Percentiles rank a stretch among this genome's conserved stretches.
phyloP scores from a whole-genome alignment of 768 basidiomycete genomes.

The Mycena rosella region DNA sequence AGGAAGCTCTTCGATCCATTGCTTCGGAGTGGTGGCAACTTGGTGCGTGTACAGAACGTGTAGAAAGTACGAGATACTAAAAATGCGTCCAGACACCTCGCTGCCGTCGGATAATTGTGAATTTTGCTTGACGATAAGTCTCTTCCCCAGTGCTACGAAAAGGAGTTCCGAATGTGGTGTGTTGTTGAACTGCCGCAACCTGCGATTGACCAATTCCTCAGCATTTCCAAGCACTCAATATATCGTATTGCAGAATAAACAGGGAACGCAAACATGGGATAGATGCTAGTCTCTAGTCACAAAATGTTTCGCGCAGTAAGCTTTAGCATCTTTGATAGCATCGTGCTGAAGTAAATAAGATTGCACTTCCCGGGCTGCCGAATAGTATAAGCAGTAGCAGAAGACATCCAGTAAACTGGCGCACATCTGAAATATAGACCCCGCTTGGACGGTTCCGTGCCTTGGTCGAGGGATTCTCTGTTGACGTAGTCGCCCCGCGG shows the following conservation, averaged over 20 bases:
- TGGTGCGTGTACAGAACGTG: background rate
- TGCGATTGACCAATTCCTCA: too few species aligned
- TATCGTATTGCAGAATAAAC: background rate
- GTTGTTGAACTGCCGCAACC: too few species aligned
- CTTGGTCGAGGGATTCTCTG: conserved; percentile 18
- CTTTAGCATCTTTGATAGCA: conserved; percentile 20
- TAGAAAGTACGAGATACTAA: too few species aligned
- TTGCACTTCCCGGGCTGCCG: conserved; percentile 19
- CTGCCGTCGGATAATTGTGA: too few species aligned
- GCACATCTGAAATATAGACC: conserved; percentile 23
- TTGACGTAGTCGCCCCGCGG: conserved; percentile 32
- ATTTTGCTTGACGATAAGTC: too few species aligned
- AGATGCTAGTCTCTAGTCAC: background rate
- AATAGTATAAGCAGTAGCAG: background rate
- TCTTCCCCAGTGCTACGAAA: too few species aligned
- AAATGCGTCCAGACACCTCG: too few species aligned
- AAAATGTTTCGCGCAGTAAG: conserved; percentile 23
- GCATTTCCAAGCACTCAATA: background rate
- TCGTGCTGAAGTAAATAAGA: conserved; percentile 20
- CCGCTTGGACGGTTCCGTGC: conserved; percentile 10
- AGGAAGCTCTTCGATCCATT: conserved; percentile 13
- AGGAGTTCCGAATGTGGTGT: too few species aligned
- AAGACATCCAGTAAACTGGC: background rate
- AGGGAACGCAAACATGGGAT: background rate
- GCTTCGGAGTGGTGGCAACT: background rate